phyloP scores from a whole-genome alignment of 495 filamentous ascomycete genomes.

The Aspergillus saccharolyticus region DNA sequence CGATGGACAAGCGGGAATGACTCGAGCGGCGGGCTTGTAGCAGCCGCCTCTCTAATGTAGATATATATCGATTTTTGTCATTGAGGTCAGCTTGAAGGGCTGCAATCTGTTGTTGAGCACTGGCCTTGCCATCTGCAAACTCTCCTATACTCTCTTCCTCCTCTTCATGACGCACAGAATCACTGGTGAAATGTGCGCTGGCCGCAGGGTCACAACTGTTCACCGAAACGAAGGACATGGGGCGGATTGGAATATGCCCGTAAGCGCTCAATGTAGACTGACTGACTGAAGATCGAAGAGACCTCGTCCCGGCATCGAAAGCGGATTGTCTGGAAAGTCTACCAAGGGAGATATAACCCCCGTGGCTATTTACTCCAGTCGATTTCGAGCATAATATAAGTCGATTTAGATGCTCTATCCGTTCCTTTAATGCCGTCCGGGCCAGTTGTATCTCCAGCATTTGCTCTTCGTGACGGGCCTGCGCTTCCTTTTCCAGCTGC shows the following conservation, averaged over 20 bases:
- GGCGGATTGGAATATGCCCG: conserved; percentile 52
- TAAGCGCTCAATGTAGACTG: conserved; percentile 58
- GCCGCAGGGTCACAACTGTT: conserved; percentile 39
- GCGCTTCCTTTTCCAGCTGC: conserved; percentile 73
- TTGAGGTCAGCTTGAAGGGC: conserved; percentile 87
- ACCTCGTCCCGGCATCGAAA: conserved; percentile 45
- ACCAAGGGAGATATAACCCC: conserved; percentile 67
- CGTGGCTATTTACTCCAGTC: conserved; percentile 77
- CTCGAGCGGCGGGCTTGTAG: conserved; percentile 89
- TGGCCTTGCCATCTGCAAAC: conserved; percentile 82
- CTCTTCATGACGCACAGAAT: conserved; percentile 44
- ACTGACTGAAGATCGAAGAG: conserved; percentile 66
- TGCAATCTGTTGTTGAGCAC: conserved; percentile 71
- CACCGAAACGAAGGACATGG: conserved; percentile 60
- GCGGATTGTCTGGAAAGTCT: conserved; percentile 60
- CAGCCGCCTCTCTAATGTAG: conserved; percentile 84
- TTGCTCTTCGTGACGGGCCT: conserved; percentile 88
- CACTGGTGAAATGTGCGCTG: conserved; percentile 30
- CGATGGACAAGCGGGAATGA: conserved; percentile 75
- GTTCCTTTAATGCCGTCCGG: conserved; percentile 89
- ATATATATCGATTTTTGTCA: conserved; percentile 95
- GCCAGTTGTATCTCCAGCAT: conserved; percentile 98
- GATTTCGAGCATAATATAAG: conserved; percentile 94
- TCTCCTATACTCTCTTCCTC: conserved; percentile 74
- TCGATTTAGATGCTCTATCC: conserved; percentile 95